These are phyloP conservation scores for Ogataea polymorpha DNA, from an alignment of 805 yeast genomes.

Conservation along the genomic window DNA sequence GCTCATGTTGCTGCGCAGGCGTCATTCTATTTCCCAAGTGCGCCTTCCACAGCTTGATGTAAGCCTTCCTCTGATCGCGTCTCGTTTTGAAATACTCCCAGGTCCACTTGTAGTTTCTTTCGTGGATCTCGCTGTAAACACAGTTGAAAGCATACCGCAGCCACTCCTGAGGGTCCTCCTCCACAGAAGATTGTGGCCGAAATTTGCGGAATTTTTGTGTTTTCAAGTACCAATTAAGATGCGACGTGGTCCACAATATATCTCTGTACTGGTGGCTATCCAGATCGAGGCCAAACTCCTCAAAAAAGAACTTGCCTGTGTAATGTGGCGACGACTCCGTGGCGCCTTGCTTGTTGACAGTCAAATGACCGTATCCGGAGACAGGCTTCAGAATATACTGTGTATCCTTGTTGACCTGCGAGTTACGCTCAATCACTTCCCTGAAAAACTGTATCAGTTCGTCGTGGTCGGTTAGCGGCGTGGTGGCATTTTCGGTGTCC, in stretches of 20 bases:
- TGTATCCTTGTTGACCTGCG: constrained; percentile 24
- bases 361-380: constrained; percentile 79
- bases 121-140: constrained; percentile 76
- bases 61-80: constrained; percentile 67
- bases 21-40: constrained; percentile 41
- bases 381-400: constrained; percentile 81
- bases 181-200: constrained; percentile 56
- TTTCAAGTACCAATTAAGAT: constrained; percentile 71
- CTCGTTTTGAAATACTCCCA: constrained; percentile 79
- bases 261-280: constrained; percentile 85
- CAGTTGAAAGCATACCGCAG: constrained; percentile 75
- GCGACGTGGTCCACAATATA: constrained; percentile 74
- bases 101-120: constrained; percentile 74
- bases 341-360: constrained; percentile 75
- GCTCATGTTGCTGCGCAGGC: constrained; percentile 32
- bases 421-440: constrained; percentile 37
- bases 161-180: constrained; percentile 78
- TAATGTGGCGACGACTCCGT: constrained; percentile 68
- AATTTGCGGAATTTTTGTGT: constrained; percentile 70
- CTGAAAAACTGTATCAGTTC: constrained; percentile 48
- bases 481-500: constrained; percentile 63
- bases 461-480: constrained; percentile 46
- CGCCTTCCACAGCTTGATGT: constrained; percentile 64
- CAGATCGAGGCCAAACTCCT: constrained; percentile 83
- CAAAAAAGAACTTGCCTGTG: constrained; percentile 71